Evolutionary conservation across 148 eudicot species (phyloP).

Genomic region (Camellia lanceoleosa): DNA sequence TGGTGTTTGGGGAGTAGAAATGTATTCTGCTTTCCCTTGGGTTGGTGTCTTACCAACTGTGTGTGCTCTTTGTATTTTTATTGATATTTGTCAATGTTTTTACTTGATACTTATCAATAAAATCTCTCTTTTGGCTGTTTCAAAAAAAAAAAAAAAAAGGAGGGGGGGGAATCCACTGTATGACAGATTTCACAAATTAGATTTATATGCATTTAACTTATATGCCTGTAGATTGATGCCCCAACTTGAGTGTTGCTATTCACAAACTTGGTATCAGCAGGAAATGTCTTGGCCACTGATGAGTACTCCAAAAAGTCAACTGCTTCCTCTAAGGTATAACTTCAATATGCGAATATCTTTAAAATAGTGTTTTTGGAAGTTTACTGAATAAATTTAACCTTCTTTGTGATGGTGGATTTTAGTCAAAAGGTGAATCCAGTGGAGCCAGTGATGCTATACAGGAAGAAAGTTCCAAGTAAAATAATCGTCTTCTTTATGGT

Average conservation of each 20-base stretch:
- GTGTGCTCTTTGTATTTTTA: too few species aligned
- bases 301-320: slow-evolving; percentile 31
- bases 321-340: slow-evolving; percentile 43
- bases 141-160: too few species aligned
- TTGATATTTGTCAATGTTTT: too few species aligned
- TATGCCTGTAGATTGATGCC: background rate
- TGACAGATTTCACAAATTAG: background rate
- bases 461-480: slow-evolving; percentile 76
- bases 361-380: background rate
- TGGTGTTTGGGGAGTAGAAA: too few species aligned
- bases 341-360: background rate
- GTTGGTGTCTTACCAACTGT: too few species aligned
- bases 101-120: too few species aligned
- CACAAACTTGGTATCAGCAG: slow-evolving; percentile 24
- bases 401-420: slow-evolving; percentile 8
- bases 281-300: slow-evolving; percentile 29
- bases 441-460: slow-evolving; percentile 36
- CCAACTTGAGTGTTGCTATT: background rate
- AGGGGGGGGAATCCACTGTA: background rate
- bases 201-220: background rate
- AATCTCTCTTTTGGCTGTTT: too few species aligned
- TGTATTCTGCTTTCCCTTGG: too few species aligned
- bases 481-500: slow-evolving; percentile 6
- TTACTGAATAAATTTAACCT: background rate
- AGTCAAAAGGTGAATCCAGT: slow-evolving; percentile 32